Base-by-base conservation (phyloP, 2,329 filamentous ascomycete genomes). In the Colletotrichum navitas region DNA sequence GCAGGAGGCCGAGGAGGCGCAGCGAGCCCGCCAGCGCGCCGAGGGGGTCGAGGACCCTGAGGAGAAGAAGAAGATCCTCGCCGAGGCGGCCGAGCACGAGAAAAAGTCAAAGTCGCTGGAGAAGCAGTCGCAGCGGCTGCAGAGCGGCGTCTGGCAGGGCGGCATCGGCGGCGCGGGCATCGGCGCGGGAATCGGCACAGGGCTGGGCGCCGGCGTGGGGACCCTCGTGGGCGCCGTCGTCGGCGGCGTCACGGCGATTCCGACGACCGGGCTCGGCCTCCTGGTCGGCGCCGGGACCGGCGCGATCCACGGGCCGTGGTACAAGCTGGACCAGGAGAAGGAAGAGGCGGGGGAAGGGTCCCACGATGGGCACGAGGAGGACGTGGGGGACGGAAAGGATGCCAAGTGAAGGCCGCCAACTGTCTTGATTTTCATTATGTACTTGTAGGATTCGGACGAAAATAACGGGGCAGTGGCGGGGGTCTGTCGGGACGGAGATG, bases 141-240 rank as follows among this genome's bases (percentile, higher is more conserved):
- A 71, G 34, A 71, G 65, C 39, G 68, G 68, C 36, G 18, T 71
- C 18, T 71, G 68, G 68, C 68, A 71, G 54, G 68, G 68, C 36
- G 68, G 68, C 6, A 14, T 71, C 6, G 65, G 68, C 29, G 68
- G 68, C 39, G 68, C 68, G 18, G 68, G 68, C 2, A 71, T 71
- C n/a, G 68, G 68, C 5, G 68, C 68, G 1, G 66, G 65, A 2
- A 11, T 71, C 11, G 68, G 68, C 5, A 60, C 66, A 3, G 68
- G 68, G 7, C 24, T 71, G 5, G 65, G 68, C 14, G 68, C 59
- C 18, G 68, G 68, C 16, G 52, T 71, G 16, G 68, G 68, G 12
- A 63, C 68, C 21, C 21, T 71, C 26, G 65, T 68, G 1, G 49
- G 58, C 14, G 39, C 64, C 2, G 65, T 71, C 12, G 68, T 71